These are phyloP conservation scores for Sclerotinia trifoliorum DNA, from an alignment of 2,329 filamentous ascomycete species.

Conservation along the genomic window DNA sequence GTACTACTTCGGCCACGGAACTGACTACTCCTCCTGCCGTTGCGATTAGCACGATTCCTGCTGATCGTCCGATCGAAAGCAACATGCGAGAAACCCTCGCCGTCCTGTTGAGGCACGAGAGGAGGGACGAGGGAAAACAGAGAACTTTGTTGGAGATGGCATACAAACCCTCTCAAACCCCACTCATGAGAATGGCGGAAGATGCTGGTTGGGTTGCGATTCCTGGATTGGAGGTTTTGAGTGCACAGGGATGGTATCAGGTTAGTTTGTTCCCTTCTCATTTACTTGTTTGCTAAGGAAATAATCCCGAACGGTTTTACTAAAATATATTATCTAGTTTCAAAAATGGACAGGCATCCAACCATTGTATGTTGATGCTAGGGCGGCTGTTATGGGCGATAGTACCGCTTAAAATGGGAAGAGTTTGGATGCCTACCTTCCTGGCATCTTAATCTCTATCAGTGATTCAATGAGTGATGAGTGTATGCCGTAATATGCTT, in stretches of 20 bases:
- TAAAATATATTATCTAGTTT: constrained; percentile 51
- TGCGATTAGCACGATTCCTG: constrained; percentile 87
- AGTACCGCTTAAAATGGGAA: not conserved
- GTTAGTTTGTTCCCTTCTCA: constrained; percentile 47
- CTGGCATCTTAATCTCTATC: not conserved
- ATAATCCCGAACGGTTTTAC: constrained; percentile 29
- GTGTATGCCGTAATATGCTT: not conserved
- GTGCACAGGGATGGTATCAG: constrained; percentile 87
- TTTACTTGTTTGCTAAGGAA: constrained; percentile 15
- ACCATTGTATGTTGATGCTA: constrained; percentile 69
- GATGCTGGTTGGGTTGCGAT: constrained; percentile 79
- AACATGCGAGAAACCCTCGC: constrained; percentile 64
- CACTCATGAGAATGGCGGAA: constrained; percentile 79
- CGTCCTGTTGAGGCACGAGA: constrained; percentile 48
- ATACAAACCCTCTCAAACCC: constrained; percentile 83
- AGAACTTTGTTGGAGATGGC: constrained; percentile 89
- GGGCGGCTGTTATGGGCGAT: constrained; percentile 53
- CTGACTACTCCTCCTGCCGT: constrained; percentile 61
- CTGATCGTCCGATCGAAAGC: constrained; percentile 76
- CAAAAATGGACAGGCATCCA: constrained; percentile 81
- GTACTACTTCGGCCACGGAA: constrained; percentile 49
- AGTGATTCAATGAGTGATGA: not conserved
- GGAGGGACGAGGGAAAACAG: constrained; percentile 37
- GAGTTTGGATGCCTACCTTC: not conserved
- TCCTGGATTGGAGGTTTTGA: constrained; percentile 82